Conservation (phyloP, 2,329 filamentous ascomycete genomes). For the Scytalidium lignicola region DNA sequence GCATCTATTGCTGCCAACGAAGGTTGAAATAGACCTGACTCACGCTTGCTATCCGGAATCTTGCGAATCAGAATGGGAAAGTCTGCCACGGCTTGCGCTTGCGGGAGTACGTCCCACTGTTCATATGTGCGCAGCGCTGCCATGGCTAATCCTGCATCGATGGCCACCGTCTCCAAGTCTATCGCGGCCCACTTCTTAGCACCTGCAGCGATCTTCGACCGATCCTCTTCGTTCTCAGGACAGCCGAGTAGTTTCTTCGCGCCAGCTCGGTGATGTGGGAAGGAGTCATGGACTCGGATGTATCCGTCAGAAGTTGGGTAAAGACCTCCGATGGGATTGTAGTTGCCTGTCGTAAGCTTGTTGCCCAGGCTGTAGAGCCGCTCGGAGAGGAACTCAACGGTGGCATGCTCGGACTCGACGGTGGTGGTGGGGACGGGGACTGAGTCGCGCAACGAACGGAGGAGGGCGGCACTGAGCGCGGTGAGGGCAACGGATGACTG, state of each 20-base stretch:
- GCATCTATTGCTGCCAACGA: conserved; percentile 2
- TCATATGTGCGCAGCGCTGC: conserved; percentile 43
- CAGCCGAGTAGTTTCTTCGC: conserved; percentile 39
- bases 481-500: conserved; percentile 47
- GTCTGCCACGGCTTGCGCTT: conserved; percentile 37
- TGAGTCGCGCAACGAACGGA: conserved; percentile 33
- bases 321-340: conserved; percentile 45
- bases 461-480: conserved; percentile 42
- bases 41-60: no score
- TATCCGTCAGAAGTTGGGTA: conserved; percentile 46
- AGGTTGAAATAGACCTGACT: no score
- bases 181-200: conserved; percentile 36
- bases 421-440: conserved; percentile 30
- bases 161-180: conserved; percentile 43
- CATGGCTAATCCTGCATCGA: conserved; percentile 35
- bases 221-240: conserved; percentile 23
- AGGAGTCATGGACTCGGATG: conserved; percentile 50
- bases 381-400: conserved; percentile 49
- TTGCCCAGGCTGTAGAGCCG: conserved; percentile 40
- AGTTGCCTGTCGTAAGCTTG: conserved; percentile 22
- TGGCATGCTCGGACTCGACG: conserved; percentile 41
- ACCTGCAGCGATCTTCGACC: conserved; percentile 33
- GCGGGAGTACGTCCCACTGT: conserved; percentile 47
- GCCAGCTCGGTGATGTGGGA: conserved; percentile 43
- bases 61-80: conserved; percentile 41